Evolutionary conservation across 345 rosid genomes (phyloP).

Genomic region (Melaleuca alternifolia): DNA sequence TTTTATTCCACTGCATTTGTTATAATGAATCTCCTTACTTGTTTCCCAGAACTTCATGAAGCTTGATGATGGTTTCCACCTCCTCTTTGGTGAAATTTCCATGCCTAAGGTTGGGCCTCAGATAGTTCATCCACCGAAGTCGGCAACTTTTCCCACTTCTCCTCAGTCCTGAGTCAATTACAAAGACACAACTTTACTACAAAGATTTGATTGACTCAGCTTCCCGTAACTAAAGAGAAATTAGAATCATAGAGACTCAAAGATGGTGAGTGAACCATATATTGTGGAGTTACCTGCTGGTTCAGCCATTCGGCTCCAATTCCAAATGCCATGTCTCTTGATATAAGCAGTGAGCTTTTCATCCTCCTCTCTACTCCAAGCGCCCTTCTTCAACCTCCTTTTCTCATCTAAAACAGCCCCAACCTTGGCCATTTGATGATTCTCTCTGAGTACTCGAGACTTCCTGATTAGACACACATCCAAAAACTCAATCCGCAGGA

Average conservation of each 20-base stretch:
- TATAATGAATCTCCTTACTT: neutral
- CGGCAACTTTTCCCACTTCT: conserved; percentile 7
- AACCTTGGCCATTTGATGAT: neutral
- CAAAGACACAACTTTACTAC: neutral
- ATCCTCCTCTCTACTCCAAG: conserved; percentile 6
- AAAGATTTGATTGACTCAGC: neutral
- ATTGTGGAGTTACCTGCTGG: neutral
- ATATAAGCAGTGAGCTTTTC: conserved; percentile 3
- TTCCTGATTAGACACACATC: neutral
- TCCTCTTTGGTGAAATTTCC: neutral
- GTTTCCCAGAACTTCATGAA: neutral
- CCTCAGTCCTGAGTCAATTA: neutral
- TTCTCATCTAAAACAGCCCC: neutral
- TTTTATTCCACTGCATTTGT: neutral
- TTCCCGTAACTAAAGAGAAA: neutral
- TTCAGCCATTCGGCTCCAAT: conserved; percentile 6
- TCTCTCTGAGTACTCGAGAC: neutral
- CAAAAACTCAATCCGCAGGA: neutral
- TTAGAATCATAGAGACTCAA: neutral
- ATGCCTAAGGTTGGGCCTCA: conserved; percentile 1
- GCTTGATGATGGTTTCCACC: neutral
- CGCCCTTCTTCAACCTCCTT: conserved; percentile 1
- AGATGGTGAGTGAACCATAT: neutral
- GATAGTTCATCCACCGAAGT: conserved; percentile 10
- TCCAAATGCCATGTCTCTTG: neutral